Evolutionary conservation across 2,329 filamentous ascomycete species (phyloP).

Genomic region (Fusarium buxicola): DNA sequence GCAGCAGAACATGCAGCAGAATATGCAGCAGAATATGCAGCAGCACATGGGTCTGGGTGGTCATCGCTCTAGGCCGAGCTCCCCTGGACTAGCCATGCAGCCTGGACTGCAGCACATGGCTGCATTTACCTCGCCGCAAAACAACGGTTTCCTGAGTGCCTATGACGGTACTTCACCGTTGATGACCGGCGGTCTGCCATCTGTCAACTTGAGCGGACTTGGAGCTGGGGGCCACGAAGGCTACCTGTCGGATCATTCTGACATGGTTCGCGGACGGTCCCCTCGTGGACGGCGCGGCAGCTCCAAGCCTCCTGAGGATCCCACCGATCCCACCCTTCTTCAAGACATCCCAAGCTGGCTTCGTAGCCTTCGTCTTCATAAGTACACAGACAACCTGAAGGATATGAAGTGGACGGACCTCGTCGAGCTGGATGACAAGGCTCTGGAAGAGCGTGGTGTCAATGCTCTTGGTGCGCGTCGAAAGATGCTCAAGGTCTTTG

Average conservation of each 20-base stretch:
- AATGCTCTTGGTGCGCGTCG: constrained; percentile 93
- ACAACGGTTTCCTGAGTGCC: constrained; percentile 92
- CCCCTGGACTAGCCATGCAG: constrained; percentile 88
- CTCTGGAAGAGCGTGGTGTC: constrained; percentile 90
- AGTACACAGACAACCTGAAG: constrained; percentile 98
- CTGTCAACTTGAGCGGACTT: constrained; percentile 78
- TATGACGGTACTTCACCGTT: constrained; percentile 83
- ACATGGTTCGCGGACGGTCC: constrained; percentile 89
- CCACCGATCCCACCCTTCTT: constrained; percentile 88
- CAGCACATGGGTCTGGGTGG: constrained; percentile 65
- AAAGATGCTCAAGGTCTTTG: constrained; percentile 99
- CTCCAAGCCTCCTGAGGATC: constrained; percentile 98
- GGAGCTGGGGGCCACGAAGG: constrained; percentile 79
- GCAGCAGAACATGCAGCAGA: constrained; percentile 71
- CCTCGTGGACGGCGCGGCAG: constrained; percentile 92
- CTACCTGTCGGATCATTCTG: constrained; percentile 93
- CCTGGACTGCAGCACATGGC: constrained; percentile 70
- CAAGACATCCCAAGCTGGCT: constrained; percentile 98
- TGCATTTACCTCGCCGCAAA: constrained; percentile 87
- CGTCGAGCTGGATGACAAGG: constrained; percentile 91
- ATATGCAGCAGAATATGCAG: constrained; percentile 42
- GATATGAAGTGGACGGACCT: constrained; percentile 97
- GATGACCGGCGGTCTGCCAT: constrained; percentile 75
- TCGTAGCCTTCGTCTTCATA: constrained; percentile 92
- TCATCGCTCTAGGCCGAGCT: constrained; percentile 87